Evolutionary conservation across 2,329 filamentous ascomycete species (phyloP), one percentile per base, ranked within the genome.

Genomic region (Epichloe elymi): DNA sequence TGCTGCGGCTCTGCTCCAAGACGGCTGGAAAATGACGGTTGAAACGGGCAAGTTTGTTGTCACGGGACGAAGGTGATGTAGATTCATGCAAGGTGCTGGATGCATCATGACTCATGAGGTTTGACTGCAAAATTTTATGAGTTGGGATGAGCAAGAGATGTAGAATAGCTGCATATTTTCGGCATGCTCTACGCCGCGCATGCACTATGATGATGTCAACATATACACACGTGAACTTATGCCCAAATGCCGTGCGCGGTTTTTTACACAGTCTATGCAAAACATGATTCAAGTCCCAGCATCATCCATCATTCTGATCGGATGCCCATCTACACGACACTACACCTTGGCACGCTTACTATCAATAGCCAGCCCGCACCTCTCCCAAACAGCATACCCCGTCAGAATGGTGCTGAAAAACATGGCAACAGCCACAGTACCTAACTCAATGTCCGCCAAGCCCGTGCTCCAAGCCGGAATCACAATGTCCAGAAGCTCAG

Each of bases 1-100:
- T n/a, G 82, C 78, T 45, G 83, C 80, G 60, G 83, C 82, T 61
- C 70, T 97, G 41, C 74, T 82, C 39, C 75, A 79, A 43, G 86
- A 91, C 54, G 89, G 89, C 0, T 97, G 91, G 91, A 88, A 79
- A 62, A 72, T 93, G 36, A 79, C 88, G 63, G 75, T 85, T 43
- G 76, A 81, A 42, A 82, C 79, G 30, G 90, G 89, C 0, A 76
- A 79, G 38, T 76, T 91, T 60, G 69, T 82, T 47, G 79, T 96
- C 15, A 80, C 71, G 11, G 90, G 90, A 0, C 65, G 71, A 46
- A 63, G 62, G 50, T 68, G 60, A 61, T 19, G 17, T 10, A 30
- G 30, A 30, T 11, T 30, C 8, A 30, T 30, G 30, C 30, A 30
- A 30, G 30, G 30, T 8, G 7, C 10, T 30, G 8, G 26, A 30